Evolutionary conservation across 345 rosid species (phyloP).

Genomic region (Combretum micranthum): DNA sequence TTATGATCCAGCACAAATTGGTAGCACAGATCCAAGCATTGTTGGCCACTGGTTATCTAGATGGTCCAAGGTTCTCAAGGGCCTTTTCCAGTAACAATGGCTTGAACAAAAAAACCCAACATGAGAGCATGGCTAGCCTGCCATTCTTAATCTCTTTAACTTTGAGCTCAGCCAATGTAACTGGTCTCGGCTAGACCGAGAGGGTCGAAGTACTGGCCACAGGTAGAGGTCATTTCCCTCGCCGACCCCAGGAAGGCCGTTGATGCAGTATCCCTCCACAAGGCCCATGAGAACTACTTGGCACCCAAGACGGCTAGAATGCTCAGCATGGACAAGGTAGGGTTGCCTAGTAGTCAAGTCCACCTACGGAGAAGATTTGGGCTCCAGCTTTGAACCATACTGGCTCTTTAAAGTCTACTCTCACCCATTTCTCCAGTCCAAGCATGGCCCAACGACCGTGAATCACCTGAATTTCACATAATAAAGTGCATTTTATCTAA

Average conservation of each 20-base stretch:
- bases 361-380: not conserved
- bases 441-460: constrained; percentile 2
- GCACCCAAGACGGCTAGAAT: constrained; percentile 1
- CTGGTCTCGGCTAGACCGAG: constrained; percentile 1
- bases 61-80: constrained; percentile 2
- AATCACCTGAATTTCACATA: not conserved
- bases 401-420: not conserved
- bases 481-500: no score
- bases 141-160: constrained; percentile 2
- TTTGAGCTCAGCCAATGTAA: not conserved
- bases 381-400: constrained; percentile 5
- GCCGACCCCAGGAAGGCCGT: constrained; percentile 1
- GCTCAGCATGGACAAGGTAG: not conserved
- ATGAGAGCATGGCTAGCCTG: constrained; percentile 2
- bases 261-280: not conserved
- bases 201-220: not conserved
- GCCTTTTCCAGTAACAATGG: constrained; percentile 2
- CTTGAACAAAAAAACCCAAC: constrained; percentile 1
- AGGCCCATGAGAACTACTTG: constrained; percentile 3
- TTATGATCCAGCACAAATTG: no score
- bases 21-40: not conserved
- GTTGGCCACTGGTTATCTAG: not conserved
- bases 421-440: not conserved
- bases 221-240: no score
- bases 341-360: constrained; percentile 1